Conservation (phyloP, 1,284 basidiomycete genomes). For the Cryptococcus sp. region DNA sequence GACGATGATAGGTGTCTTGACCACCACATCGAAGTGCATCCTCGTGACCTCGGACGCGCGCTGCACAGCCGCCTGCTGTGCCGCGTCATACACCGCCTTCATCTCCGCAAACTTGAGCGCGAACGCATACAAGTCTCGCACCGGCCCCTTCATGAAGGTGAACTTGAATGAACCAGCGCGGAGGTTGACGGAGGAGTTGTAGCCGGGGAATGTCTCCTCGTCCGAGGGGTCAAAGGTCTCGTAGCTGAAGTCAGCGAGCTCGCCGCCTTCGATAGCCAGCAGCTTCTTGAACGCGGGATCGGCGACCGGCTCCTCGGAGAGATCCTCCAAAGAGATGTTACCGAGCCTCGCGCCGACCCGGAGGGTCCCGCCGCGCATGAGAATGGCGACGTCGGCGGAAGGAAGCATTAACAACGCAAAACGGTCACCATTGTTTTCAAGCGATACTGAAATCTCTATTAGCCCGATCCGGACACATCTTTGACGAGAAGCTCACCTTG, state of each 20-base stretch:
- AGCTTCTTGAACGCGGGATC: conserved; percentile 73
- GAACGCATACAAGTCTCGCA: conserved; percentile 82
- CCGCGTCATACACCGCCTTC: conserved; percentile 91
- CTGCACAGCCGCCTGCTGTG: conserved; percentile 87
- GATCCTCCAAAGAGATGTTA: conserved; percentile 78
- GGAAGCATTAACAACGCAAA: conserved; percentile 88
- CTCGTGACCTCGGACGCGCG: conserved; percentile 76
- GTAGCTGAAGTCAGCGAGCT: conserved; percentile 93
- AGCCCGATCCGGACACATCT: background rate
- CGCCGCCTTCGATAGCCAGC: conserved; percentile 89
- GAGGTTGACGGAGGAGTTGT: conserved; percentile 82
- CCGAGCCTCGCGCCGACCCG: conserved; percentile 80
- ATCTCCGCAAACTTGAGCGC: conserved; percentile 82
- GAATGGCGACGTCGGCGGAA: conserved; percentile 81
- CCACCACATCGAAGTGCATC: conserved; percentile 85
- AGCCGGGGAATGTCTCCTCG: conserved; percentile 65
- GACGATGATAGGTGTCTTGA: conserved; percentile 90
- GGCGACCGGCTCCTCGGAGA: conserved; percentile 61
- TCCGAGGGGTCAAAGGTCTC: conserved; percentile 76
- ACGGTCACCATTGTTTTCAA: conserved; percentile 69
- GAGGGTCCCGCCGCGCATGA: conserved; percentile 72
- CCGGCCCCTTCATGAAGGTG: conserved; percentile 81
- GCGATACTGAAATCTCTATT: conserved; percentile 58
- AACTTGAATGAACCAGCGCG: conserved; percentile 88
- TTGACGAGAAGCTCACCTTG: conserved; percentile 57